Conservation (phyloP, 208 protist genomes). For the Leishmania turanica region DNA sequence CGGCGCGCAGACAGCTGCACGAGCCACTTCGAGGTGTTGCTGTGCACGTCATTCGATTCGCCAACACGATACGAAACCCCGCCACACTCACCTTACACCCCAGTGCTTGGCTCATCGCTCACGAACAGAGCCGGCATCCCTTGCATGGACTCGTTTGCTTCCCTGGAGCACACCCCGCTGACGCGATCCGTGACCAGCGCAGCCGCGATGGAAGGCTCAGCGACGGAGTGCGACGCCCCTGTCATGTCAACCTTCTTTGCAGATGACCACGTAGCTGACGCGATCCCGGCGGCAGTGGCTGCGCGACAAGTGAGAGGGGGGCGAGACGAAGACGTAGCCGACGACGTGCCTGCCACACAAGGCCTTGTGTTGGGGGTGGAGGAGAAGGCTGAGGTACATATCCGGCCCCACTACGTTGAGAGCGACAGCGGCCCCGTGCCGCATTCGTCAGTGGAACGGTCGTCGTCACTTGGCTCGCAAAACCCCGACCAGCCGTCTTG, state of each 20-base stretch:
- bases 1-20: not conserved
- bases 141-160: conserved; percentile 9
- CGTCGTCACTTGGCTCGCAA: not conserved
- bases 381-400: not conserved
- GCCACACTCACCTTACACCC: not conserved
- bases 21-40: not conserved
- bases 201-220: conserved; percentile 15
- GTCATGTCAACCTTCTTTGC: conserved; percentile 20
- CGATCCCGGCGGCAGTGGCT: not conserved
- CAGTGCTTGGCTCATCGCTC: not conserved
- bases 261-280: not conserved
- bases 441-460: not conserved
- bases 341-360: not conserved
- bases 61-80: not conserved
- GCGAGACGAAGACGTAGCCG: not conserved
- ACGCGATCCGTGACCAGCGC: conserved; percentile 5
- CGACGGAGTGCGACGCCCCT: conserved; percentile 7
- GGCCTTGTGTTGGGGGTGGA: not conserved
- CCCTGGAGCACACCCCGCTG: conserved; percentile 19
- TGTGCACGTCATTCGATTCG: not conserved
- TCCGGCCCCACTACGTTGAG: not conserved
- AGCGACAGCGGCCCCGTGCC: not conserved
- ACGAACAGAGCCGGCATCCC: conserved; percentile 4
- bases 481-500: not conserved
- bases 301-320: not conserved